A percentile compares a stretch with the other conserved stretches of the same genome.
phyloP scores from a whole-genome alignment of 176 grass and related monocot genomes.

The Luzula sylvatica region DNA sequence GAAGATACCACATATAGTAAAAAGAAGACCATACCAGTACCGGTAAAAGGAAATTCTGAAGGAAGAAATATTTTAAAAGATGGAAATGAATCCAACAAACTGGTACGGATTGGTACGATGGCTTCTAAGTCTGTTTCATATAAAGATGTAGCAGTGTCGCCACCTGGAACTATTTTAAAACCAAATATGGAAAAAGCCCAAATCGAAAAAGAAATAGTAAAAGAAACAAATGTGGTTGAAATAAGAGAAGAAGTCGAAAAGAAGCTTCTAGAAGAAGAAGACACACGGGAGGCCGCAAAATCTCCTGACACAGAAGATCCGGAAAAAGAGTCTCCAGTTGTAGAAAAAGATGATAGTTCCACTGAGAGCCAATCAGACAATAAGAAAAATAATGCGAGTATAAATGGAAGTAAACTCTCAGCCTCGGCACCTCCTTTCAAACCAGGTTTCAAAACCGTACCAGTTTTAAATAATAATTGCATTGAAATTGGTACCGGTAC shows the following conservation, averaged over 20 bases:
- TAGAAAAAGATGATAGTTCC: slow-evolving; percentile 32
- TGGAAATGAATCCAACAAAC: slow-evolving; percentile 2
- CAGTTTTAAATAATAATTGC: slow-evolving; percentile 33
- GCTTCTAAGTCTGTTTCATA: slow-evolving; percentile 85
- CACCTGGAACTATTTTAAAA: slow-evolving; percentile 76
- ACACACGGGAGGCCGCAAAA: slow-evolving; percentile 30
- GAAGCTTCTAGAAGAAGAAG: slow-evolving; percentile 31
- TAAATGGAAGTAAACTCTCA: slow-evolving; percentile 74
- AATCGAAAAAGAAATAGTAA: slow-evolving; percentile 29
- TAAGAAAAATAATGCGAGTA: too few relatives aligned
- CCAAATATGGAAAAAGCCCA: slow-evolving; percentile 48
- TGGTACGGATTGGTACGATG: slow-evolving; percentile 24
- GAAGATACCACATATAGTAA: slow-evolving; percentile 19
- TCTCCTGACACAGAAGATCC: slow-evolving; percentile 28
- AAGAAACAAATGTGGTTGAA: slow-evolving; percentile 21
- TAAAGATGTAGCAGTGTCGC: slow-evolving; percentile 89
- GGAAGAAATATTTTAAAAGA: not conserved
- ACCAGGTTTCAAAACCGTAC: slow-evolving; percentile 55
- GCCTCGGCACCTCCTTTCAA: slow-evolving; percentile 97
- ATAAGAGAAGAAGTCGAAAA: slow-evolving; percentile 44
- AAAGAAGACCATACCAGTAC: slow-evolving; percentile 4
- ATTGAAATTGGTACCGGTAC: slow-evolving; percentile 50
- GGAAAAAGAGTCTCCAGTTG: slow-evolving; percentile 12
- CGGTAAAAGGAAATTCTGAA: not conserved
- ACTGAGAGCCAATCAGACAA: slow-evolving; percentile 29